Percentiles rank a stretch among this genome's conserved stretches.
Evolutionary conservation across 2,329 filamentous ascomycete genomes (phyloP).

Genomic region (Septoria linicola): DNA sequence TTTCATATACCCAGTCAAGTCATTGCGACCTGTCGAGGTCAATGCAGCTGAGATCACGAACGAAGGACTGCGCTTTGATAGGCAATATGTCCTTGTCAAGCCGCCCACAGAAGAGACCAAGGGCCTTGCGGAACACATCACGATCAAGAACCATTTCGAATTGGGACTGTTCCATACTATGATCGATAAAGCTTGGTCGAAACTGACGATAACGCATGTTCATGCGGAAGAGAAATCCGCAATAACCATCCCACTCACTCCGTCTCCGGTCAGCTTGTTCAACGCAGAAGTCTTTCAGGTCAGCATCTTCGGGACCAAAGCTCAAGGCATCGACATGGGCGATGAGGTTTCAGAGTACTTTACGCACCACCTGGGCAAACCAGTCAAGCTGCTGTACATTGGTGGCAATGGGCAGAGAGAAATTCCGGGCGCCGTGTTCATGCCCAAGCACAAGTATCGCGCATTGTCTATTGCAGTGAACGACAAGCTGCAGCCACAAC

Average conservation of each 20-base stretch:
- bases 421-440: conserved; percentile 36
- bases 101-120: conserved; percentile 32
- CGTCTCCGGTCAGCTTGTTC: conserved; percentile 36
- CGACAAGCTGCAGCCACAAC: conserved; percentile 37
- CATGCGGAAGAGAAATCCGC: conserved; percentile 31
- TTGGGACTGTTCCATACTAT: conserved; percentile 37
- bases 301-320: conserved; percentile 38
- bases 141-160: conserved; percentile 38
- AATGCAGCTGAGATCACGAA: conserved; percentile 38
- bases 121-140: conserved; percentile 38
- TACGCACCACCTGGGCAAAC: conserved; percentile 31
- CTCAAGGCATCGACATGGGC: conserved; percentile 38
- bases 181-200: conserved; percentile 37
- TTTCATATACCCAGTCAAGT: conserved; percentile 40
- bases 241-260: conserved; percentile 33
- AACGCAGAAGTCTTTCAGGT: conserved; percentile 33
- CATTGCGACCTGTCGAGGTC: conserved; percentile 36
- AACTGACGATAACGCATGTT: conserved; percentile 37
- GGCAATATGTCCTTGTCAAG: conserved; percentile 39
- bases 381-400: conserved; percentile 35
- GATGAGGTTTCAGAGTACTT: conserved; percentile 35
- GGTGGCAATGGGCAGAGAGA: conserved; percentile 38
- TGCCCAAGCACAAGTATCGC: conserved; percentile 34
- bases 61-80: conserved; percentile 38
- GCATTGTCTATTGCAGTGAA: conserved; percentile 37